Evolutionary conservation across 169 alveolate genomes (phyloP).

Genomic region (Plasmodium gaboni): DNA sequence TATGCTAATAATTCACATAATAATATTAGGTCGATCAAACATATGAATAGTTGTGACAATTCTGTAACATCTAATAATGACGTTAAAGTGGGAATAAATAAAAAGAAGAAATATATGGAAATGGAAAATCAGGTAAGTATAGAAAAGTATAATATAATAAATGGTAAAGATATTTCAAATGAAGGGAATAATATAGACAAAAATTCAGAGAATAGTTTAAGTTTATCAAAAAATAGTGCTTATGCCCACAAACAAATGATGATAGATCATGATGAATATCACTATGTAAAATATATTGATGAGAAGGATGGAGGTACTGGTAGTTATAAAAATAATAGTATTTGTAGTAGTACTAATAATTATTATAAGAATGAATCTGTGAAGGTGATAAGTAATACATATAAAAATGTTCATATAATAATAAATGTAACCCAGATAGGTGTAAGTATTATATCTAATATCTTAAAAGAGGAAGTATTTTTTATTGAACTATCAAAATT

Average conservation of each 20-base stretch:
- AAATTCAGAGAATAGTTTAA: not conserved
- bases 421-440: conserved; percentile 86
- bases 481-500: conserved; percentile 87
- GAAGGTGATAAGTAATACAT: conserved; percentile 51
- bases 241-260: not conserved
- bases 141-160: not conserved
- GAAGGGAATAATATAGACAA: not conserved
- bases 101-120: not conserved
- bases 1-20: not conserved
- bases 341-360: not conserved
- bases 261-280: not conserved
- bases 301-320: conserved; percentile 6
- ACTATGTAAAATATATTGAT: not conserved
- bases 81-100: not conserved
- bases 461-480: conserved; percentile 87
- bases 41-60: not conserved
- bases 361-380: conserved; percentile 21
- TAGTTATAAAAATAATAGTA: not conserved
- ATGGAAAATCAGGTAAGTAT: not conserved
- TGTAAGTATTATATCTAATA: conserved; percentile 86
- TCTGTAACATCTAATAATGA: not conserved
- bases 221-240: not conserved
- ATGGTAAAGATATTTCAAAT: not conserved
- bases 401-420: conserved; percentile 72
- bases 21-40: not conserved